phyloP scores from a whole-genome alignment of 257 asterid genomes.

The Lycium ferocissimum region DNA sequence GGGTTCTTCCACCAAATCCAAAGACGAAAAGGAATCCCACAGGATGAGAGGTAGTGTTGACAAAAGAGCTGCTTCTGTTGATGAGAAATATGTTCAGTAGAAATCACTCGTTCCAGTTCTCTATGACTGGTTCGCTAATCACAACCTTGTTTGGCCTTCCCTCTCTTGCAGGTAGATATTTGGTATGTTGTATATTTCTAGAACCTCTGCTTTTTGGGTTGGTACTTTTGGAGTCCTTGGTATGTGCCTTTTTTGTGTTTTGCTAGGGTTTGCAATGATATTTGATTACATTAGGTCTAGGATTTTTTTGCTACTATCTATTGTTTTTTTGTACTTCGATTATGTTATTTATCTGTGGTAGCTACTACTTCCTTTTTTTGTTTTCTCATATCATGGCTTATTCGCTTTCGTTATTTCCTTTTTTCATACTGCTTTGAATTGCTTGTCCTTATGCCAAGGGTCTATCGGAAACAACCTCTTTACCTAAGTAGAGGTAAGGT shows the following conservation, averaged over 20 bases:
- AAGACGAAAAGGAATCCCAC: constrained; percentile 54
- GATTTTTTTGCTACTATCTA: background rate
- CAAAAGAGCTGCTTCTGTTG: constrained; percentile 56
- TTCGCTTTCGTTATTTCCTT: no score
- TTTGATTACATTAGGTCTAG: background rate
- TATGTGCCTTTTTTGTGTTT: background rate
- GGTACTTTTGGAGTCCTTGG: background rate
- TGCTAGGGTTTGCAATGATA: background rate
- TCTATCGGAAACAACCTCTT: no score
- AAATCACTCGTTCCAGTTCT: constrained; percentile 86
- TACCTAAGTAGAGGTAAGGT: no score
- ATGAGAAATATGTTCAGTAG: constrained; percentile 89
- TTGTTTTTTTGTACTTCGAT: no score
- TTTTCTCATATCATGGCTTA: no score
- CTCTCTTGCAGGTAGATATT: constrained; percentile 55
- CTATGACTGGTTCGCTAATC: constrained; percentile 59
- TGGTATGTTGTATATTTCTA: background rate
- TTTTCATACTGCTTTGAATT: no score
- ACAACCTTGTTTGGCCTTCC: constrained; percentile 62
- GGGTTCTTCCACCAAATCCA: constrained; percentile 85
- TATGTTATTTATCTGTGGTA: no score
- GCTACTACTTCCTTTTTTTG: no score
- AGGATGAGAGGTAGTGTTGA: constrained; percentile 52
- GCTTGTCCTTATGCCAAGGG: no score
- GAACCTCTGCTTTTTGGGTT: background rate